Percentiles rank a stretch among this genome's conserved stretches.
Evolutionary conservation across 129 eudicot species (phyloP).

Genomic region (Deinandra increscens): DNA sequence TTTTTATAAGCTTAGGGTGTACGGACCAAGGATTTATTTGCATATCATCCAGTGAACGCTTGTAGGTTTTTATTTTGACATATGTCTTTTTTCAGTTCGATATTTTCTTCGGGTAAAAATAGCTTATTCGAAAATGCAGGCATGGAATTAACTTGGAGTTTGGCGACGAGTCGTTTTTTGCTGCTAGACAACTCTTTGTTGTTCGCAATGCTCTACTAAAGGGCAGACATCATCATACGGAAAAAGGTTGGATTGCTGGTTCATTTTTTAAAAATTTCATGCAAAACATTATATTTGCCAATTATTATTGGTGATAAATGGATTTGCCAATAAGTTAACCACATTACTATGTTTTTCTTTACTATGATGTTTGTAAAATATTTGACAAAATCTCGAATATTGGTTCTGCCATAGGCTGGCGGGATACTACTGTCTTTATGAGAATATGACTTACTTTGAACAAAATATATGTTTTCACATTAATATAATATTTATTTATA

Average conservation of each 20-base stretch:
- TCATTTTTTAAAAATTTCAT: background rate
- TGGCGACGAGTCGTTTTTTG: conserved; percentile 48
- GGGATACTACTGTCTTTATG: background rate
- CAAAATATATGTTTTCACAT: background rate
- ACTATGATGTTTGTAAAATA: background rate
- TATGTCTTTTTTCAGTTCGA: background rate
- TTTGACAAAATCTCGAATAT: background rate
- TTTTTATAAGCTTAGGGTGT: background rate
- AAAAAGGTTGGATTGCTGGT: conserved; percentile 47
- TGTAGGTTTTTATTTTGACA: conserved; percentile 1
- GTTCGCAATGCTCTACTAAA: conserved; percentile 58
- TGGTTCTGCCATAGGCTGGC: background rate
- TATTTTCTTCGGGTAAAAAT: background rate
- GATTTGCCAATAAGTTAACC: background rate
- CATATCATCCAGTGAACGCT: background rate
- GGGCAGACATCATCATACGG: conserved; percentile 35
- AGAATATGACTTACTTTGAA: background rate
- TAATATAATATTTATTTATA: background rate
- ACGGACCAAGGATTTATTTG: background rate
- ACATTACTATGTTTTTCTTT: background rate
- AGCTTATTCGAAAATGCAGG: conserved; percentile 35
- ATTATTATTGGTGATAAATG: background rate
- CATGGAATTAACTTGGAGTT: conserved; percentile 44
- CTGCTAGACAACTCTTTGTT: conserved; percentile 49
- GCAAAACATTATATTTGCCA: background rate